Percentiles rank a stretch among this genome's conserved stretches.
Conservation (phyloP, 164 flowering plant genomes). For the Liquidambar formosana region DNA sequence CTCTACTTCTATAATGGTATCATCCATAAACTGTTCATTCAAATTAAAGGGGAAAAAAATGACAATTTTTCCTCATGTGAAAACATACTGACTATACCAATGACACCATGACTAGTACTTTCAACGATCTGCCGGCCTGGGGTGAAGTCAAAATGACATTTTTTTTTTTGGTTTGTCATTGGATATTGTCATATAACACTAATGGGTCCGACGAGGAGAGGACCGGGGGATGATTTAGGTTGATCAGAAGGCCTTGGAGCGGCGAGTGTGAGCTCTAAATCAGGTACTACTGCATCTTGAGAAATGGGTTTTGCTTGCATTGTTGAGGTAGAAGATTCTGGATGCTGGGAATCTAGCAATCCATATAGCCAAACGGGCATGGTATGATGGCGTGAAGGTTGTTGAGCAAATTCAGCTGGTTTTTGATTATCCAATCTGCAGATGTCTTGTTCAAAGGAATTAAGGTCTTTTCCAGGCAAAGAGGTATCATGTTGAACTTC, state of each 20-base stretch:
- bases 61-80: not conserved
- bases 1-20: too few relatives aligned
- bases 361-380: slow-evolving; percentile 13
- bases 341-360: slow-evolving; percentile 9
- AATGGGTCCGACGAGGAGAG: slow-evolving; percentile 38
- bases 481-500: slow-evolving; percentile 4
- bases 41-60: too few relatives aligned
- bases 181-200: slow-evolving; percentile 37
- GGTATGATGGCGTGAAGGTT: slow-evolving; percentile 1
- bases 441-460: slow-evolving; percentile 15
- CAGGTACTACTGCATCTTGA: slow-evolving; percentile 13
- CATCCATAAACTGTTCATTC: too few relatives aligned
- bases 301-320: slow-evolving; percentile 3
- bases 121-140: not conserved
- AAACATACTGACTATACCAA: not conserved
- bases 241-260: slow-evolving; percentile 38
- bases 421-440: slow-evolving; percentile 13
- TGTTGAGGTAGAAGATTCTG: too few relatives aligned
- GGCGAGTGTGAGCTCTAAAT: slow-evolving; percentile 59
- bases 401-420: not conserved
- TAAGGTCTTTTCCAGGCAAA: slow-evolving; percentile 15
- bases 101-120: not conserved
- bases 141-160: not conserved
- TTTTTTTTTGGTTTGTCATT: not conserved
- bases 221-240: slow-evolving; percentile 24